Evolutionary conservation across 2,329 filamentous ascomycete genomes (phyloP), one percentile per base, ranked within the genome.

Genomic region (Neurospora crassa): DNA sequence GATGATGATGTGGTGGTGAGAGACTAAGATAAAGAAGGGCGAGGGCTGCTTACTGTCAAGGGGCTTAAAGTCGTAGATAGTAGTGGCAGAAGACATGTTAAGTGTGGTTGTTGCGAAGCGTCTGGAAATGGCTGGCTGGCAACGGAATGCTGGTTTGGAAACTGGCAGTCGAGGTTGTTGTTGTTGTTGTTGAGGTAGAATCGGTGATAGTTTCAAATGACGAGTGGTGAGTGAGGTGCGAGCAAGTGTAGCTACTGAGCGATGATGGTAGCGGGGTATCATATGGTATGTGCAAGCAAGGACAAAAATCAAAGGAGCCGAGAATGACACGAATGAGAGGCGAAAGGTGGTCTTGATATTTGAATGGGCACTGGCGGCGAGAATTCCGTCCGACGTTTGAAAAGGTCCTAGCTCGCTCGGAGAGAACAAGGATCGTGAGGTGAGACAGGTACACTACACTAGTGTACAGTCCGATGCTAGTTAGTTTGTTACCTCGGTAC

Each of bases 1-100:
- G 68, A 18, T 41, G 2, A 37, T 5, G n/a, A 1, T 8, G 68
- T 42, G 6, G 45, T 47, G 68, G 53, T 43, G 42, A 41, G 47
- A 59, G 67, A 43, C 40, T 16, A 47, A 53, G 40, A 69, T 29
- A 29, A 41, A 24, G 69, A 68, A 69, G 14, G 24, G 68, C 6
- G 45, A 29, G 14, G 68, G 87, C 90, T 74, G 87, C 90, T 74
- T 85, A 93, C 91, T 94, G 82, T 95, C 90, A 76, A 91, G 88
- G 75, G 92, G 90, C 84, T 90, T 92, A 83, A 96, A 96, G 80
- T 94, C 91, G 86, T 91, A 96, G 81, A 97, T 93, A 71, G 80
- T 84, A 24, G 90, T 90, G 76, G 89, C 90, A 70, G 90, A 90
- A 40, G 90, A 83, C 90, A 92, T 92, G 75, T 63, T 63, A 14